phyloP scores from a whole-genome alignment of 176 grass and related monocot species.

The Zea mays region DNA sequence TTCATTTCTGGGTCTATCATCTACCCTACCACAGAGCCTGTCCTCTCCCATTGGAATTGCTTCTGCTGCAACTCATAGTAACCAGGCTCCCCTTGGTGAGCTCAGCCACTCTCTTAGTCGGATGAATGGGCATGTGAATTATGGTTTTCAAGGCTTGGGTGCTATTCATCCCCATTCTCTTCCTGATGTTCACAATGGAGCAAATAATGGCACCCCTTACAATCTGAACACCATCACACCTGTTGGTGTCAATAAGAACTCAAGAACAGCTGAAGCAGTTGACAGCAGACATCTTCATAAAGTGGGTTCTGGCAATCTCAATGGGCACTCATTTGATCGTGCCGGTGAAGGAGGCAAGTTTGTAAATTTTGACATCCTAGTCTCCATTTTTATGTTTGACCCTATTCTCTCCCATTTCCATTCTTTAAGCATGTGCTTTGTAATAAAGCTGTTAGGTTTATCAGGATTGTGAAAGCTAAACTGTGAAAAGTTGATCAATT shows the following conservation, averaged over 20 bases:
- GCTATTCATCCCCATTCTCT: slow-evolving; percentile 76
- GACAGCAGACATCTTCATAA: slow-evolving; percentile 62
- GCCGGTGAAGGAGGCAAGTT: slow-evolving; percentile 51
- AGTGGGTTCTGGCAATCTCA: slow-evolving; percentile 63
- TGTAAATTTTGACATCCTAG: slow-evolving; percentile 39
- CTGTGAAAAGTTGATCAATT: slow-evolving; percentile 20
- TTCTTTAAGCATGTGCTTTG: not conserved
- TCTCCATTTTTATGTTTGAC: not conserved
- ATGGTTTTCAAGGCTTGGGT: slow-evolving; percentile 57
- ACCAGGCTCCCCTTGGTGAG: slow-evolving; percentile 43
- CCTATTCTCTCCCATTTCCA: not conserved
- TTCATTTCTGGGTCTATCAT: slow-evolving; percentile 65
- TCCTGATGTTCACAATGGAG: slow-evolving; percentile 67
- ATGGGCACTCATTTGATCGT: slow-evolving; percentile 68
- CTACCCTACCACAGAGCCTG: slow-evolving; percentile 62
- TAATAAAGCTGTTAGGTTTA: slow-evolving; percentile 8
- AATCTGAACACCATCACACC: slow-evolving; percentile 55
- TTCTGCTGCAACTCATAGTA: slow-evolving; percentile 44
- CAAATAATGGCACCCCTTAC: slow-evolving; percentile 55
- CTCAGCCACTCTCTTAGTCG: slow-evolving; percentile 63
- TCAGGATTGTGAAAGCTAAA: slow-evolving; percentile 9
- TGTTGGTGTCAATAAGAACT: slow-evolving; percentile 51
- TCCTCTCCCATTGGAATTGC: slow-evolving; percentile 68
- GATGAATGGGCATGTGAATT: slow-evolving; percentile 65
- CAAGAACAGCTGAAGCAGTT: slow-evolving; percentile 47